Evolutionary conservation across 2,329 filamentous ascomycete genomes (phyloP), one percentile per base, ranked within the genome.

Genomic region (Arachnomyces sp.): DNA sequence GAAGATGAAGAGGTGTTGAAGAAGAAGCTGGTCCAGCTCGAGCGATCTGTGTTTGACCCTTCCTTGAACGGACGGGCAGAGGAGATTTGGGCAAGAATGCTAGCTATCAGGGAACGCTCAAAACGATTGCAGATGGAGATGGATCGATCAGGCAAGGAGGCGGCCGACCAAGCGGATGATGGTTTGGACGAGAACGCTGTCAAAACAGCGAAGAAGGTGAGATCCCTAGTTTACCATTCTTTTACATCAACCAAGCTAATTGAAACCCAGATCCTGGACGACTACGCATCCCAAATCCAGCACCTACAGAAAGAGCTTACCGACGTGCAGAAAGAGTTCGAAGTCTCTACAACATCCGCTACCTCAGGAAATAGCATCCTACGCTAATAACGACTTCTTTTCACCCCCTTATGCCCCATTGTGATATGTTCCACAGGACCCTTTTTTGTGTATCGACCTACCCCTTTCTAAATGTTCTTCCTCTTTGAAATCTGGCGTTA

Each of bases 41-140:
- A 80, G 55, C 70, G 71, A 38, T 67, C 68, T 36, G 74, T 78
- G 2, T 74, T 77, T 38, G 78, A 82, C 51, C 77, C 78, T 1
- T 70, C 72, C 4, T 65, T 81, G 34, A 70, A 69, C 33, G 78
- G 76, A 3, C 64, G 77, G 15, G 74, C 74, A 43, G 78, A 82
- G 55, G 78, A 82, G 58, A 77, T 82, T 41, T 82, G 78, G 78
- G 78, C 78, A 21, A 66, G 78, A 30, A 80, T 82, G 77, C 68
- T 80, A 35, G 72, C 73, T 6, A 71, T 82, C 39, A 65, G 77
- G 40, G 77, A 80, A 52, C 65, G 77, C 40, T 73, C 74, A 34
- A 71, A 72, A 51, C 69, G 73, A 52, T 55, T 82, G 41, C 75
- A 80, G 50, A 63, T 68, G 44, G 78, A 82, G 59, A 72, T 77